Percentiles rank a stretch among this genome's conserved stretches.
phyloP scores from a whole-genome alignment of 1,139 yeast genomes.

The Protomyces macrosporus region DNA sequence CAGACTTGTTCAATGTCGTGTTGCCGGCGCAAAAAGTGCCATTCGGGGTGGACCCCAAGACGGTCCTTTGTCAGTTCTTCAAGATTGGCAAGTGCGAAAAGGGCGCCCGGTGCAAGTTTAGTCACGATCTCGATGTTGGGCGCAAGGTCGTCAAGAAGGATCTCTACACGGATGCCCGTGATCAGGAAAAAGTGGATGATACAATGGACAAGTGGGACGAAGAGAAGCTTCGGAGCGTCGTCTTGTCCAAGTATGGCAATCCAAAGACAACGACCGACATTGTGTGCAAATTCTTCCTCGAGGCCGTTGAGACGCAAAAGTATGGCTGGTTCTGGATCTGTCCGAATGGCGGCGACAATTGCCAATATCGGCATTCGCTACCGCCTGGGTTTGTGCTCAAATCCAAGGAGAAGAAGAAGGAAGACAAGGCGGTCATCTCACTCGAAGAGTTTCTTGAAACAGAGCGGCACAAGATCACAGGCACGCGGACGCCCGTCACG shows the following conservation, averaged over 20 bases:
- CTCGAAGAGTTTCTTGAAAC: conserved; percentile 93
- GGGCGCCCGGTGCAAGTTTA: conserved; percentile 88
- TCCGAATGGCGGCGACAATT: conserved; percentile 81
- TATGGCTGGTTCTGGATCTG: conserved; percentile 99
- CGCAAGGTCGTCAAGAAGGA: conserved; percentile 88
- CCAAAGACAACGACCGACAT: conserved; percentile 90
- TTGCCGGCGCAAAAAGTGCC: conserved; percentile 75
- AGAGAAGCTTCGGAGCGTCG: conserved; percentile 81
- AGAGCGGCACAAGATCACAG: conserved; percentile 80
- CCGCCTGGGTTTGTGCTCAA: conserved; percentile 96
- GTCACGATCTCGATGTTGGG: conserved; percentile 82
- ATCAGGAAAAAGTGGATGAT: conserved; percentile 62
- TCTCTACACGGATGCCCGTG: conserved; percentile 82
- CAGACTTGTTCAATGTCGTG: conserved; percentile 58
- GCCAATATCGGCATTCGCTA: conserved; percentile 93
- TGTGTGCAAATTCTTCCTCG: conserved; percentile 89
- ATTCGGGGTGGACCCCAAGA: conserved; percentile 96
- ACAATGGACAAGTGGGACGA: conserved; percentile 98
- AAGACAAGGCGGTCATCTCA: conserved; percentile 81
- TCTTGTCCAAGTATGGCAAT: conserved; percentile 88
- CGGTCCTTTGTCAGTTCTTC: conserved; percentile 84
- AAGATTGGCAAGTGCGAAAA: conserved; percentile 84
- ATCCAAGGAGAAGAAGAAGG: conserved; percentile 88
- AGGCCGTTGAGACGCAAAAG: conserved; percentile 94
- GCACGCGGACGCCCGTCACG: conserved; percentile 81